A percentile compares a stretch with the other conserved stretches of the same genome.
These are phyloP conservation scores for Rhodotorula sp. DNA, from an alignment of 1,284 basidiomycete genomes.

Conservation along the genomic window DNA sequence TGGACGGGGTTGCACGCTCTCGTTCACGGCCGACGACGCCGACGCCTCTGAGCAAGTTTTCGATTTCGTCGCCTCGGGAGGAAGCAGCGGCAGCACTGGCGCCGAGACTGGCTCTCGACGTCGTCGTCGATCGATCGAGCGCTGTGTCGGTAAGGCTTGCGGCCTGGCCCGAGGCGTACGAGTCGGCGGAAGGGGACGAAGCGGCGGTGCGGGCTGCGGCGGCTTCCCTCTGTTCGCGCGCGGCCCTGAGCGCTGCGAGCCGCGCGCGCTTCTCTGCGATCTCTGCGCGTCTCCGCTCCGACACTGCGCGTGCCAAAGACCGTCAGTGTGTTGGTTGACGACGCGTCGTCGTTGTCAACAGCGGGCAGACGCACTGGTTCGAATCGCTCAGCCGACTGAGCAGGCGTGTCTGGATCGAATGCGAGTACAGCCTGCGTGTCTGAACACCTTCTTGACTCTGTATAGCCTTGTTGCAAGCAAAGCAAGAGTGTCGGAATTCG, in stretches of 20 bases:
- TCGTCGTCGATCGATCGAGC: slow-evolving; percentile 1
- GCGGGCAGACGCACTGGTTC: neutral
- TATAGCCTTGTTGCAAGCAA: neutral
- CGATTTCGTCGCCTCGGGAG: slow-evolving; percentile 38
- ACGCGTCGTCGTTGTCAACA: neutral
- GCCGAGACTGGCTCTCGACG: slow-evolving; percentile 23
- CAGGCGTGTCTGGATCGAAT: neutral
- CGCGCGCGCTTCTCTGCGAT: slow-evolving; percentile 88
- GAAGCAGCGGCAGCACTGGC: slow-evolving; percentile 25
- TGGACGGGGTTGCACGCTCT: neutral
- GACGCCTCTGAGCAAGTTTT: slow-evolving; percentile 33
- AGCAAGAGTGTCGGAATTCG: neutral
- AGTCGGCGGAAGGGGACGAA: slow-evolving; percentile 6
- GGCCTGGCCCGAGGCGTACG: neutral
- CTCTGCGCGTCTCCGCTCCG: slow-evolving; percentile 53
- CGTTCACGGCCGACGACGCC: slow-evolving; percentile 16
- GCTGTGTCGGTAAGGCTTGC: neutral
- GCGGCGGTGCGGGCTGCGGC: slow-evolving; percentile 12
- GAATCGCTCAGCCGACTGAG: too few species aligned
- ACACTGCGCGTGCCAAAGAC: neutral
- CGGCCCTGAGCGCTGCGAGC: slow-evolving; percentile 75
- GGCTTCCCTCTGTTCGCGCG: slow-evolving; percentile 65
- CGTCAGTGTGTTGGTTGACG: neutral
- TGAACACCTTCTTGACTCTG: neutral
- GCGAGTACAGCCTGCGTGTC: neutral